Evolutionary conservation across 2,329 filamentous ascomycete genomes (phyloP).

Genomic region (Pseudogymnoascus sp.): DNA sequence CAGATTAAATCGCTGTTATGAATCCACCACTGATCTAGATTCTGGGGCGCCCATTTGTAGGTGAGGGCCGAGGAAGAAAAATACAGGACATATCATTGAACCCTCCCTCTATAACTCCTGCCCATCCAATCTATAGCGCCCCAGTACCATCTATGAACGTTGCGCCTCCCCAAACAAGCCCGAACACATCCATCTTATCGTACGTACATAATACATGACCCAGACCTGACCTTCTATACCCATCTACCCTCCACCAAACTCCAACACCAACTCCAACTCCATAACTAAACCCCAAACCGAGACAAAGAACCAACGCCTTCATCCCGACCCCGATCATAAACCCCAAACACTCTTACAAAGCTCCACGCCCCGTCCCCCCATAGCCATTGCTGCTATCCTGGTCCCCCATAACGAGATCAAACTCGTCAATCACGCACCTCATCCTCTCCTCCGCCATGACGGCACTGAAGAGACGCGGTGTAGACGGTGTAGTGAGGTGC

Average conservation of each 20-base stretch:
- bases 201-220: background rate
- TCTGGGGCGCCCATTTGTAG: too few relatives aligned
- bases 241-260: background rate
- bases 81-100: background rate
- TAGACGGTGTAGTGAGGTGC: background rate
- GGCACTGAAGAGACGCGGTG: background rate
- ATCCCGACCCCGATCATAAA: background rate
- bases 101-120: background rate
- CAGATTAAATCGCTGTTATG: background rate
- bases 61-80: background rate
- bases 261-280: background rate
- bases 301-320: background rate
- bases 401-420: background rate
- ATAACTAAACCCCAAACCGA: background rate
- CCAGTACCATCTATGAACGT: background rate
- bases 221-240: background rate
- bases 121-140: background rate
- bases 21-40: too few relatives aligned
- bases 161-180: background rate
- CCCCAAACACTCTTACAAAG: background rate
- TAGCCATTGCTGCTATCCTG: background rate
- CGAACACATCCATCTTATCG: background rate
- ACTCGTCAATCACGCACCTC: background rate
- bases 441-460: background rate
- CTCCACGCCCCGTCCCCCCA: background rate